These are phyloP conservation scores for Sextonia rubra DNA, from an alignment of 164 flowering plant species.

Conservation along the genomic window DNA sequence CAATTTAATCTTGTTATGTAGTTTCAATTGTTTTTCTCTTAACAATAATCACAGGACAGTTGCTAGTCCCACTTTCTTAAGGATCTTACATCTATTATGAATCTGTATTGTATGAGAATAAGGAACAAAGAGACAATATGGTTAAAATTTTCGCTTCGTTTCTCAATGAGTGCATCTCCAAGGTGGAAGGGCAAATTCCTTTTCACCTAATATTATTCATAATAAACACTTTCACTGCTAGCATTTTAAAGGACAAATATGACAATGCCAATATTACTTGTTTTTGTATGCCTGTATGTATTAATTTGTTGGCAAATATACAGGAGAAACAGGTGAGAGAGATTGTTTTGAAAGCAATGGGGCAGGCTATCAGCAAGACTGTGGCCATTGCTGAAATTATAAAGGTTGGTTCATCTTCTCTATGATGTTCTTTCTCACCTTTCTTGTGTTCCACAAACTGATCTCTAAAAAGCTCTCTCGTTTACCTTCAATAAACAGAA, in stretches of 20 bases:
- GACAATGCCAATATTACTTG: background rate
- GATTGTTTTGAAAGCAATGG: slow-evolving; percentile 89
- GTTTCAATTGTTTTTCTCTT: too few species aligned
- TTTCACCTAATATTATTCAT: background rate
- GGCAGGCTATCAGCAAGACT: slow-evolving; percentile 89
- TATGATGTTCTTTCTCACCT: background rate
- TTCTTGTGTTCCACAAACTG: background rate
- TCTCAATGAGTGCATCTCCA: background rate
- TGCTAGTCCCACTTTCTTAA: too few species aligned
- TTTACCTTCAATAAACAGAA: slow-evolving; percentile 39
- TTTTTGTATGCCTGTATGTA: background rate
- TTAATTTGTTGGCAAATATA: background rate
- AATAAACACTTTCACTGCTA: background rate
- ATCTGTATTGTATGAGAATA: background rate
- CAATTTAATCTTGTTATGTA: too few species aligned
- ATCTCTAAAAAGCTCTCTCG: background rate
- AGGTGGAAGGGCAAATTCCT: background rate
- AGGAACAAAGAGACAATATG: background rate
- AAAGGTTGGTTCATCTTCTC: slow-evolving; percentile 42
- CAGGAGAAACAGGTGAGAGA: slow-evolving; percentile 63
- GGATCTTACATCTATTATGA: too few species aligned
- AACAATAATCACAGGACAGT: too few species aligned
- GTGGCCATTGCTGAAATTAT: slow-evolving; percentile 80
- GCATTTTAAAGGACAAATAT: background rate
- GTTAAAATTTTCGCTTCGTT: background rate